Evolutionary conservation across 768 basidiomycete genomes (phyloP).

Genomic region (Gyrodon lividus): DNA sequence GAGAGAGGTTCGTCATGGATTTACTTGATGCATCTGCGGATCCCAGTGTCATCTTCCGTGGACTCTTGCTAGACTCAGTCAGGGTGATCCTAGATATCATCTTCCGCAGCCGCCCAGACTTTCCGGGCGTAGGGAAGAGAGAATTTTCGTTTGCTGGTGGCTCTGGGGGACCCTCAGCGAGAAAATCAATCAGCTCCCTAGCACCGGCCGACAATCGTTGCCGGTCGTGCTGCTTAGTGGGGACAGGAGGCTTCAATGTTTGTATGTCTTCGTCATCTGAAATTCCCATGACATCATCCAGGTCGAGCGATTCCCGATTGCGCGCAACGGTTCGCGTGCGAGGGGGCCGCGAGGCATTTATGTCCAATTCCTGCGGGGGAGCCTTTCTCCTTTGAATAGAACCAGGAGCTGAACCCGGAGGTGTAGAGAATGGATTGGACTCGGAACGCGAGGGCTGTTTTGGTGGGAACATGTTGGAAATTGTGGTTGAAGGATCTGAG

Average conservation of each 20-base stretch:
- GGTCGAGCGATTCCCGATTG: conserved; percentile 66
- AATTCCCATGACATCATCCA: conserved; percentile 73
- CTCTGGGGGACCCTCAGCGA: conserved; percentile 56
- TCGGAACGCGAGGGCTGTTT: conserved; percentile 32
- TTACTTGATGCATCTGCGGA: conserved; percentile 25
- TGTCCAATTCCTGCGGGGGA: conserved; percentile 29
- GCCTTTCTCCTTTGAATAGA: conserved; percentile 23
- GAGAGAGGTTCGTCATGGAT: conserved; percentile 42
- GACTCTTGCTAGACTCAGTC: conserved; percentile 33
- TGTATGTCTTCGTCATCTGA: conserved; percentile 58
- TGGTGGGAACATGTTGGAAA: conserved; percentile 4
- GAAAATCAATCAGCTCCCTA: conserved; percentile 55
- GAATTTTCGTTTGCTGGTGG: conserved; percentile 38
- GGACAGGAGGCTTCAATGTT: conserved; percentile 32
- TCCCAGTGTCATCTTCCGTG: conserved; percentile 33
- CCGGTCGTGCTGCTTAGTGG: conserved; percentile 38
- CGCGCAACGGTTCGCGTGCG: conserved; percentile 49
- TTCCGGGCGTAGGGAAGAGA: conserved; percentile 43
- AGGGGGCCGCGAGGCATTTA: conserved; percentile 20
- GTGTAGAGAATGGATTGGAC: conserved; percentile 29
- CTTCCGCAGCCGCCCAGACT: conserved; percentile 66
- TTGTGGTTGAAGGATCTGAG: conserved; percentile 24
- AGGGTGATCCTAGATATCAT: conserved; percentile 81
- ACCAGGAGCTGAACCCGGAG: conserved; percentile 24
- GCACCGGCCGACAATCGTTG: conserved; percentile 44